phyloP scores from a whole-genome alignment of 2,329 filamentous ascomycete species.

The Trichophyton verrucosum region DNA sequence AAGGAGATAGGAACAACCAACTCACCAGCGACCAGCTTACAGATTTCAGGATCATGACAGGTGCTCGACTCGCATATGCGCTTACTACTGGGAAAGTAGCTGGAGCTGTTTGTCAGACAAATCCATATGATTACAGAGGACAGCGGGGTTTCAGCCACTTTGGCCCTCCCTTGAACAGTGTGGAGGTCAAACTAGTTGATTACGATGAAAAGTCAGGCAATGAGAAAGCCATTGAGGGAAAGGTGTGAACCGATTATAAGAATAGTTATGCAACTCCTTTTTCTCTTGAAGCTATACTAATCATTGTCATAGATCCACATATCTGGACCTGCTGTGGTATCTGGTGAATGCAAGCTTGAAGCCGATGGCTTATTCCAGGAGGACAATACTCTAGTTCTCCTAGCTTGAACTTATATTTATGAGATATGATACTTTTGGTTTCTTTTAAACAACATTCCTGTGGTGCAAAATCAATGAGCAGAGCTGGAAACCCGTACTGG shows the following conservation, averaged over 20 bases:
- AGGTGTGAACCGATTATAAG: conserved; percentile 38
- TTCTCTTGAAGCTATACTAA: conserved; percentile 11
- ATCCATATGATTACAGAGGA: conserved; percentile 71
- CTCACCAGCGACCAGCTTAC: conserved; percentile 60
- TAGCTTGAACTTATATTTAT: neutral
- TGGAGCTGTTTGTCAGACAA: conserved; percentile 76
- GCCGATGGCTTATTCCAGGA: conserved; percentile 53
- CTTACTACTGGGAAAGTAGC: conserved; percentile 73
- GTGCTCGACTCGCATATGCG: conserved; percentile 72
- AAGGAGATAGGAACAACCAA: conserved; percentile 46
- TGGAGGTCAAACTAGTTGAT: conserved; percentile 58
- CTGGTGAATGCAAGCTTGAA: conserved; percentile 51
- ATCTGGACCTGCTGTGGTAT: conserved; percentile 60
- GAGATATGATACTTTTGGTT: neutral
- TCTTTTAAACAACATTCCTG: neutral
- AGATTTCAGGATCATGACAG: conserved; percentile 69
- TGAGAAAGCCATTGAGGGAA: conserved; percentile 41
- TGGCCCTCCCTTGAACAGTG: conserved; percentile 64
- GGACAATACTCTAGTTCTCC: conserved; percentile 58
- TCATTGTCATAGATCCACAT: conserved; percentile 49
- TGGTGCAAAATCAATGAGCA: neutral
- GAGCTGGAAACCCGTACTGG: neutral
- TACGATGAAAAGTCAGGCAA: conserved; percentile 23
- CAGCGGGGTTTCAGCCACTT: conserved; percentile 51
- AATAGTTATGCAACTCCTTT: neutral